Percentiles rank a stretch among this genome's conserved stretches.
These are phyloP conservation scores for Aspergillus felis DNA, from an alignment of 2,329 filamentous ascomycete species.

Conservation along the genomic window DNA sequence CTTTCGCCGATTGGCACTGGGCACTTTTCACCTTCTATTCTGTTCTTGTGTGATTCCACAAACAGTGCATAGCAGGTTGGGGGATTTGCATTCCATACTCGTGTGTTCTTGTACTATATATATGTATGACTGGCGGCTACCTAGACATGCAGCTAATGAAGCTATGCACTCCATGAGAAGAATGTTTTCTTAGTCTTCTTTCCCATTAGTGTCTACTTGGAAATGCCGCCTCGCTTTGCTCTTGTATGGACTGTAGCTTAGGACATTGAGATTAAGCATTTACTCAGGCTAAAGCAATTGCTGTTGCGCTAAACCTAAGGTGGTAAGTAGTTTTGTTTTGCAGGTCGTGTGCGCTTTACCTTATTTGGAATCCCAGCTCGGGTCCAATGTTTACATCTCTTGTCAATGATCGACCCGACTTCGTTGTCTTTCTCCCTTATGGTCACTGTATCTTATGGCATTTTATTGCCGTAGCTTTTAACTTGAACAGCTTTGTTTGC, in stretches of 20 bases:
- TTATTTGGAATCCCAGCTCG: constrained; percentile 14
- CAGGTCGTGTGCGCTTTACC: constrained; percentile 13
- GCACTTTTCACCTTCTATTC: constrained; percentile 11
- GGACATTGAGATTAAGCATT: background rate
- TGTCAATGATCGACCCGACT: background rate
- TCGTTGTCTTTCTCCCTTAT: background rate
- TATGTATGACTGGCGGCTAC: constrained; percentile 24
- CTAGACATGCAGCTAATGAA: constrained; percentile 24
- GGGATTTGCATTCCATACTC: constrained; percentile 26
- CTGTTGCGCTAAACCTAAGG: background rate
- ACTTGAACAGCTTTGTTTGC: background rate
- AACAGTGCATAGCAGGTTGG: constrained; percentile 30
- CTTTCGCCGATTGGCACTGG: constrained; percentile 13
- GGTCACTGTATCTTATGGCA: constrained; percentile 2
- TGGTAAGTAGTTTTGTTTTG: background rate
- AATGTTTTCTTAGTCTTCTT: background rate
- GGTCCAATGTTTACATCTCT: constrained; percentile 26
- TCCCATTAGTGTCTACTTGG: background rate
- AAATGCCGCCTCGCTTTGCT: background rate
- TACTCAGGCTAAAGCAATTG: background rate
- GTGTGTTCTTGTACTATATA: constrained; percentile 25
- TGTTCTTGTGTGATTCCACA: constrained; percentile 18
- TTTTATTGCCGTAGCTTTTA: background rate
- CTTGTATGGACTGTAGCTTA: background rate
- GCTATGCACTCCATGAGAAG: constrained; percentile 1